A percentile compares a stretch with the other conserved stretches of the same genome.
Conservation (phyloP, 2,329 filamentous ascomycete genomes). For the Aspergillus melleus region DNA sequence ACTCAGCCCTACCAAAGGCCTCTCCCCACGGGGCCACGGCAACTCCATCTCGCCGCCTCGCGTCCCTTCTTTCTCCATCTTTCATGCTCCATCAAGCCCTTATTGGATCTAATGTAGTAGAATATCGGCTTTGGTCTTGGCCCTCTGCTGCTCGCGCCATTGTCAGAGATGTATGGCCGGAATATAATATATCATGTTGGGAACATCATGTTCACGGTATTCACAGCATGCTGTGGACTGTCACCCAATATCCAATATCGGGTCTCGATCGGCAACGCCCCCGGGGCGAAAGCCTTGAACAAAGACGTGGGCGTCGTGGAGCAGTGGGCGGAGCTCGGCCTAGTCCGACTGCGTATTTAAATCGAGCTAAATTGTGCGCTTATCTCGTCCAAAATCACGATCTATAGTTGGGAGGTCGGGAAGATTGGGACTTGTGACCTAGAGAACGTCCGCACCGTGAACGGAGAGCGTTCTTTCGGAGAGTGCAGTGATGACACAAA, state of each 20-base stretch:
- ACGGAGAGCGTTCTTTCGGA: slow-evolving; percentile 39
- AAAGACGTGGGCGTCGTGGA: slow-evolving; percentile 44
- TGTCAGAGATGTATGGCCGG: not conserved
- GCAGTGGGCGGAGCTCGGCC: slow-evolving; percentile 28
- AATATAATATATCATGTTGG: not conserved
- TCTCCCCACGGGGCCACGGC: no score
- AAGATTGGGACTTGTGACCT: slow-evolving; percentile 38
- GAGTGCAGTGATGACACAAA: slow-evolving; percentile 42
- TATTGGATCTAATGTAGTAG: not conserved
- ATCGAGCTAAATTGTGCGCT: slow-evolving; percentile 39
- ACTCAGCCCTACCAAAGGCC: no score
- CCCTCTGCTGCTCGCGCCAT: not conserved
- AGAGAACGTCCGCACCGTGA: slow-evolving; percentile 44
- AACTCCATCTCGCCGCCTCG: no score
- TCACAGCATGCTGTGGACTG: not conserved
- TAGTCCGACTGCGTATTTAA: slow-evolving; percentile 26
- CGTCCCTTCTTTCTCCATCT: no score
- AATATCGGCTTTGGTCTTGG: not conserved
- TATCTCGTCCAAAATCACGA: slow-evolving; percentile 39
- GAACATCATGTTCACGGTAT: not conserved
- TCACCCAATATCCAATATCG: not conserved
- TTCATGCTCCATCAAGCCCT: no score
- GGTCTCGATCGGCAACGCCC: slow-evolving; percentile 44
- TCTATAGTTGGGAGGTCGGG: slow-evolving; percentile 38
- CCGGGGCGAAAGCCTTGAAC: slow-evolving; percentile 51